Conservation (phyloP, 768 basidiomycete species). For the Suillus occidentalis region DNA sequence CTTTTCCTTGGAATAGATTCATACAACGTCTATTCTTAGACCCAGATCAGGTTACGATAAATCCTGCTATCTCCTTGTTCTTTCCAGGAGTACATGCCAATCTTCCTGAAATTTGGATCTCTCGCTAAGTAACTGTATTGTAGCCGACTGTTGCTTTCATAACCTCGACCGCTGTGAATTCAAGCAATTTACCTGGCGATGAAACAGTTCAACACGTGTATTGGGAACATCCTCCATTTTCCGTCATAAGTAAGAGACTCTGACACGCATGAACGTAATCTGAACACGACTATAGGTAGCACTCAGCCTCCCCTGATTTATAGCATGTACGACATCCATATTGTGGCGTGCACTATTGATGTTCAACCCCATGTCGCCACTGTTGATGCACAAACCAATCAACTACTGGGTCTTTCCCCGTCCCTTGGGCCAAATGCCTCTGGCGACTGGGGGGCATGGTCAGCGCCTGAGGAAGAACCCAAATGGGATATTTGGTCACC, state of each 20-base stretch:
- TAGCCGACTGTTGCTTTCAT: constrained; percentile 12
- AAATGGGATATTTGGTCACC: constrained; percentile 14
- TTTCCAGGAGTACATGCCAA: neutral
- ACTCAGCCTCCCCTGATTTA: neutral
- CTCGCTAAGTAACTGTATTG: neutral
- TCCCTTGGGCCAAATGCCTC: neutral
- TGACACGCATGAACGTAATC: neutral
- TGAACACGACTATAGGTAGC: neutral
- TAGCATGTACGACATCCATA: constrained; percentile 4
- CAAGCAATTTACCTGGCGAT: constrained; percentile 1
- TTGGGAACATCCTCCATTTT: neutral
- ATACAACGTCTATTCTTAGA: neutral
- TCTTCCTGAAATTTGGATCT: neutral
- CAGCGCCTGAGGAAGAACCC: neutral
- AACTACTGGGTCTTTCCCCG: neutral
- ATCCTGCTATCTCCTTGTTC: neutral
- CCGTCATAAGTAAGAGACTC: neutral
- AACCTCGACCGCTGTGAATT: constrained; percentile 11
- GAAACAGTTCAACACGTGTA: constrained; percentile 3
- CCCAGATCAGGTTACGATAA: neutral
- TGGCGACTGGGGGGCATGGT: neutral
- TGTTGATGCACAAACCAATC: constrained; percentile 6
- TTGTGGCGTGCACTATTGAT: constrained; percentile 13
- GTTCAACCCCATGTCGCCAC: constrained; percentile 1
- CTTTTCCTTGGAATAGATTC: neutral